Base-by-base conservation (phyloP, 2,329 filamentous ascomycete species). In the Arthrobotrys sphaeroides region DNA sequence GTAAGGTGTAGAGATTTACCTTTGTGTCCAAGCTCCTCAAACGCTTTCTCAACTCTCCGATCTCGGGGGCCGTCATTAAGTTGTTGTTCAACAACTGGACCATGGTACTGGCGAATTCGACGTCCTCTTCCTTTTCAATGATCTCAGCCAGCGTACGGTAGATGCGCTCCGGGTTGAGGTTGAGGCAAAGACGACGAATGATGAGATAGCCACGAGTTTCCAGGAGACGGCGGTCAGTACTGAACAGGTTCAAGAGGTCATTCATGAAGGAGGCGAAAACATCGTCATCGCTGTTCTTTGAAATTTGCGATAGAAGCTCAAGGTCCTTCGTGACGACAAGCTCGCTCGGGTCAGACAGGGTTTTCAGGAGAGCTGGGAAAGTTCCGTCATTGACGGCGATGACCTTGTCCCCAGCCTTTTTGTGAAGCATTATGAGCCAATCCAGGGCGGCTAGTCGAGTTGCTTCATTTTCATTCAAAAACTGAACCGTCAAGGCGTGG, bases 231-330 rank as follows among this genome's bases (percentile, higher is more conserved):
- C 95, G 88, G 81, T 99, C 95, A 0, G 95, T 98, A 43, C 93
- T 96, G 81, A 99, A 99, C 0, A 99, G 87, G 81, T 97, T 95
- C 45, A 99, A 85, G 7, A 99, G 85, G 81, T 96, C 96, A 75
- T 97, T 91, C 95, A 99, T 99, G 82, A 99, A 99, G 22, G 94
- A 96, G 1, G 92, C 91, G 81, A 99, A 99, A 83, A 98, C 98
- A 78, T 94, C 93, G 81, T 99, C 95, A 80, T 98, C 95, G 81
- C 93, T 98, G 79, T 97, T 96, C 78, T 91, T 90, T 1, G 94
- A 98, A 65, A 99, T 98, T 79, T 99, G 95, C 0, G 94, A 98
- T 1, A 99, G 86, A 13, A 99, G 86, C 77, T 98, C 92, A 28
- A 99, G 84, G 82, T 99, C 95, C 79, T 95, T 92, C 3, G 93